Base-by-base conservation (phyloP, 1,284 basidiomycete species). In the Marasmius tenuissimus region DNA sequence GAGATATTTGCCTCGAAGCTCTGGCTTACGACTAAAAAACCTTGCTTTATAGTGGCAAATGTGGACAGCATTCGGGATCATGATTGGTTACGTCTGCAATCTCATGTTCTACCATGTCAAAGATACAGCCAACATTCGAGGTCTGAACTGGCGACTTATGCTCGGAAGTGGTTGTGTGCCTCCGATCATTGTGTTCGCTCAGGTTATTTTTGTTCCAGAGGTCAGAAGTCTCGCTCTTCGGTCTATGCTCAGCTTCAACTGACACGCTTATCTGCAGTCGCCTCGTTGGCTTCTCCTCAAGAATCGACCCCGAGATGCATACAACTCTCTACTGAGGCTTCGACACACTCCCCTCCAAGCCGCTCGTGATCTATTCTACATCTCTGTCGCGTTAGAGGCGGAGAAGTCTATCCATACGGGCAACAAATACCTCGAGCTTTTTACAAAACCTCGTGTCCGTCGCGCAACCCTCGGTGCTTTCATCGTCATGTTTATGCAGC, bases 301-400 rank as follows among this genome's bases (percentile, higher is more conserved):
- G 70, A 83, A 83, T 33, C 81, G 85, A 14, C 88, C 91, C 69
- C 72, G 75, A 5, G 73, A 89, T 40, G 92, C 92, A 0, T 91
- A 81, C 70, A 67, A 81, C 2, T 86, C 89, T 2, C 78, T 93
- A 11, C 73, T 75, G 38, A 80, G 84, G 11, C 81, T 95, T 0
- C 86, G 93, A 20, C 80, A 85, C 74, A 82, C 81, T 60, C 77
- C 76, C 7, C 71, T 95, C n/a, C 88, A 93, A 68, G 93, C 93
- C 5, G 90, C 91, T 3, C 80, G 90, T 27, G 90, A 92, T 69
- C 72, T 91, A 18, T 87, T 84, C 71, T 85, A 78, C 78, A 91
- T 92, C 56, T 85, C 92, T 68, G 81, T 85, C 20, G 75, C 85
- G 3, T 78, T 92, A 4, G 83, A 89, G 68, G 81, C 81, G 16